Base-by-base conservation (phyloP, 2,329 filamentous ascomycete genomes). In the Clonostachys byssicola region DNA sequence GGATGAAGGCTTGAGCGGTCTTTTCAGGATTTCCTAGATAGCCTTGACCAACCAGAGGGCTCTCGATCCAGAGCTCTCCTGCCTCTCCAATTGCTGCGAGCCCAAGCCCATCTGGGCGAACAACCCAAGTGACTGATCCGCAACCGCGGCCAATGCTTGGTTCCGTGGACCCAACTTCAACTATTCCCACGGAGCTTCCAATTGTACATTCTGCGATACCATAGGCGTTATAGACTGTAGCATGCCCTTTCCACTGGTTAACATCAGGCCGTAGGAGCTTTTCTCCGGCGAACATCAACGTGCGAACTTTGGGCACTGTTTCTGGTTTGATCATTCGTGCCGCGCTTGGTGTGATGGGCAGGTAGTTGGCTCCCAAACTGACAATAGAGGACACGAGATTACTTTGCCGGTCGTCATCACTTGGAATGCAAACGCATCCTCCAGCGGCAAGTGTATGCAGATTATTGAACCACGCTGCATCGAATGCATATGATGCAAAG, bases 1-100 rank as follows among this genome's bases (percentile, higher is more conserved):
- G 53, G 43, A 83, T 71, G 51, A 82, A 83, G 0, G 66, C 67
- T 20, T 66, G 67, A 12, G 63, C 64, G 0, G 78, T 81, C 55
- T 76, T 77, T 42, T 68, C 64, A 1, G 64, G 62, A 41, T 81
- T 72, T 48, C 75, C 73, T 38, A 80, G 60, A 49, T 83, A 83
- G 20, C 77, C 89, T 36, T 77, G 73, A 40, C 82, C 84, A 8
- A 96, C 81, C 65, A 96, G 90, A 43, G 88, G 80, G 10, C 91
- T 92, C 13, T 89, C 90, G 61, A 95, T 94, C 58, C 88, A 94
- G 6, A 95, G 73, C 61, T 96, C 91, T 12, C 92, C 92, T 16
- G 89, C 71, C 34, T 59, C 57, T 9, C 57, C 57, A 3, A 54
- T 55, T 6, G 50, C 51, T 0, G 53, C 53, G n/a, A 59, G 51